Evolutionary conservation across 371 early-diverging fungal genomes (phyloP).

Genomic region (Syncephalastrum sp.): DNA sequence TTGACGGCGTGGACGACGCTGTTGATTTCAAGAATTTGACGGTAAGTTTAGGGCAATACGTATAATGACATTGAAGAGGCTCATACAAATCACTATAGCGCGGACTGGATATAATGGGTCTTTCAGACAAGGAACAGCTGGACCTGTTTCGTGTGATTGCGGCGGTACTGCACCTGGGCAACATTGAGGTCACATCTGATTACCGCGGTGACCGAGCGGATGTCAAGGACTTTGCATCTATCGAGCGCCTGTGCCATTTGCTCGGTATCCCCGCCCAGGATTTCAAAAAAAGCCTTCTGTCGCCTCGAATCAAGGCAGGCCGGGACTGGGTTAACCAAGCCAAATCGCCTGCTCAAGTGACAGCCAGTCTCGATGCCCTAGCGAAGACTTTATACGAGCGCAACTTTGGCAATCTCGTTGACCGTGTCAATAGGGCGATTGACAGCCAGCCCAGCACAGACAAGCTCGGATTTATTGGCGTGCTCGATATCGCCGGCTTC

Average conservation of each 20-base stretch:
- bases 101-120: constrained; percentile 85
- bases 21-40: constrained; percentile 78
- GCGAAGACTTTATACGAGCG: constrained; percentile 97
- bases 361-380: constrained; percentile 91
- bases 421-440: constrained; percentile 87
- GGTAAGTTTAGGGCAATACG: constrained; percentile 34
- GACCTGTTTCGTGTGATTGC: constrained; percentile 88
- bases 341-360: constrained; percentile 85
- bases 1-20: constrained; percentile 94
- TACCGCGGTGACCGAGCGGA: constrained; percentile 84
- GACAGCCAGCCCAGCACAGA: constrained; percentile 61
- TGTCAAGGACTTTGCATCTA: constrained; percentile 74
- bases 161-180: constrained; percentile 96
- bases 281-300: constrained; percentile 86
- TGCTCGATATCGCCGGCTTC: constrained; percentile 99
- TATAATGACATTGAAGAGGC: background rate
- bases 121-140: constrained; percentile 73
- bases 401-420: constrained; percentile 93
- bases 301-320: constrained; percentile 95
- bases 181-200: constrained; percentile 77
- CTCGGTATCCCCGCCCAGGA: constrained; percentile 88
- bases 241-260: constrained; percentile 93
- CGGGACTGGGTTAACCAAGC: constrained; percentile 95
- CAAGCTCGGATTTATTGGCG: constrained; percentile 86
- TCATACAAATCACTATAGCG: constrained; percentile 38